These are phyloP conservation scores for Scheffersomyces quercinus DNA, from an alignment of 1,139 yeast genomes.

Conservation along the genomic window DNA sequence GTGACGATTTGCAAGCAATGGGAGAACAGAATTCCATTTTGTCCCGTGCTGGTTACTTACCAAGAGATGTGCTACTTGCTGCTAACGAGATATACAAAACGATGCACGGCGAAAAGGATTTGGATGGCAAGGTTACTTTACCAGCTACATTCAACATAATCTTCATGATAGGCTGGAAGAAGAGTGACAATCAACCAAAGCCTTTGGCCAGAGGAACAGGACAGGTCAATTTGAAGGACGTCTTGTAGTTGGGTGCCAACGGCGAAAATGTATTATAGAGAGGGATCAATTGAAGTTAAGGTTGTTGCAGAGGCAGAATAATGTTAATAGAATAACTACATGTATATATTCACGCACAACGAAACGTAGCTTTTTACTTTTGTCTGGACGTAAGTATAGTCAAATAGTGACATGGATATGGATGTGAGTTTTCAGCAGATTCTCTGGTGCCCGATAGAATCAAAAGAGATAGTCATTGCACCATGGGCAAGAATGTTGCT, in stretches of 20 bases:
- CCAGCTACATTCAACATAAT: constrained; percentile 74
- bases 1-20: constrained; percentile 76
- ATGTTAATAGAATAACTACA: too few species aligned
- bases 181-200: constrained; percentile 64
- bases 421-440: too few species aligned
- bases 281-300: too few species aligned
- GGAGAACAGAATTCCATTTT: constrained; percentile 80
- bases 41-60: constrained; percentile 54
- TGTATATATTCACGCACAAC: too few species aligned
- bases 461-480: too few species aligned
- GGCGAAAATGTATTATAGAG: too few species aligned
- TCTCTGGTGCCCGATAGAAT: too few species aligned
- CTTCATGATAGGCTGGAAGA: constrained; percentile 90
- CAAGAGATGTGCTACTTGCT: constrained; percentile 68
- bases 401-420: too few species aligned
- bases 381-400: too few species aligned
- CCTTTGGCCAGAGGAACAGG: constrained; percentile 77
- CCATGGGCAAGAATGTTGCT: too few species aligned
- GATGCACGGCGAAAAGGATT: constrained; percentile 66
- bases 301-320: too few species aligned
- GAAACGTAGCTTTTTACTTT: too few species aligned
- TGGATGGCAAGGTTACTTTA: constrained; percentile 41
- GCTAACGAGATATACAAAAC: constrained; percentile 74
- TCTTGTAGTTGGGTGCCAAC: constrained; percentile 26
- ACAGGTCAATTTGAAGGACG: constrained; percentile 65